Percentiles rank a stretch among this genome's conserved stretches.
phyloP scores from a whole-genome alignment of 2,329 filamentous ascomycete species.

The Periconia sp. region DNA sequence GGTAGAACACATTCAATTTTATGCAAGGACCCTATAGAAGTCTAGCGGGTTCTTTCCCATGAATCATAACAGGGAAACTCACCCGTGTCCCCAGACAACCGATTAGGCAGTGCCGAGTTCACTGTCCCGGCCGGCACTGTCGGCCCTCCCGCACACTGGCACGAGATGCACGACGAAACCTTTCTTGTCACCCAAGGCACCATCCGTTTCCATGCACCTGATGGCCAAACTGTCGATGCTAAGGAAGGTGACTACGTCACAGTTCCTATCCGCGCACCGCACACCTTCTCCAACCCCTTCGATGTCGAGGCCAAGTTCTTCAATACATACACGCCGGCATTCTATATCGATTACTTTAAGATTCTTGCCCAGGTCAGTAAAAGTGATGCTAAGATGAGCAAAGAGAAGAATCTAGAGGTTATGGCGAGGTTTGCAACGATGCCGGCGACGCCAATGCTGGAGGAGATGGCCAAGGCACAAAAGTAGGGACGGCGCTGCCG shows the following conservation, averaged over 20 bases:
- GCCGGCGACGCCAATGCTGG: conserved; percentile 49
- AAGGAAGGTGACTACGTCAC: conserved; percentile 61
- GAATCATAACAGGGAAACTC: conserved; percentile 2
- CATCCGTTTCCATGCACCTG: conserved; percentile 59
- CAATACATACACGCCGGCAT: conserved; percentile 64
- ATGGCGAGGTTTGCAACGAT: conserved; percentile 60
- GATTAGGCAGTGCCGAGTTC: conserved; percentile 56
- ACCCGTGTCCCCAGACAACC: conserved; percentile 55
- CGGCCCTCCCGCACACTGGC: conserved; percentile 59
- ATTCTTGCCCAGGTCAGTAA: conserved; percentile 55
- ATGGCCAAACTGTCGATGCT: conserved; percentile 54
- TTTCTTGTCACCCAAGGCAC: conserved; percentile 62
- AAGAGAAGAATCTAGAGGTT: conserved; percentile 56
- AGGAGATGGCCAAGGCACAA: conserved; percentile 25
- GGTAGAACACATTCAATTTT: conserved; percentile 34
- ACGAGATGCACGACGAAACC: conserved; percentile 64
- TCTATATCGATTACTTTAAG: conserved; percentile 65
- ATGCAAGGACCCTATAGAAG: too few species aligned
- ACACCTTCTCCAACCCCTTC: conserved; percentile 63
- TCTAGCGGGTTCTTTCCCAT: too few species aligned
- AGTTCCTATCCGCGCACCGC: conserved; percentile 60
- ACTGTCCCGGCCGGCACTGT: conserved; percentile 55
- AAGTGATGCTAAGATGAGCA: conserved; percentile 53
- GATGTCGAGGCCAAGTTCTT: conserved; percentile 62
- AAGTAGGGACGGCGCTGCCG: too few species aligned